phyloP scores from a whole-genome alignment of 2,329 filamentous ascomycete species.

The Zelopaecilomyces penicillatus region DNA sequence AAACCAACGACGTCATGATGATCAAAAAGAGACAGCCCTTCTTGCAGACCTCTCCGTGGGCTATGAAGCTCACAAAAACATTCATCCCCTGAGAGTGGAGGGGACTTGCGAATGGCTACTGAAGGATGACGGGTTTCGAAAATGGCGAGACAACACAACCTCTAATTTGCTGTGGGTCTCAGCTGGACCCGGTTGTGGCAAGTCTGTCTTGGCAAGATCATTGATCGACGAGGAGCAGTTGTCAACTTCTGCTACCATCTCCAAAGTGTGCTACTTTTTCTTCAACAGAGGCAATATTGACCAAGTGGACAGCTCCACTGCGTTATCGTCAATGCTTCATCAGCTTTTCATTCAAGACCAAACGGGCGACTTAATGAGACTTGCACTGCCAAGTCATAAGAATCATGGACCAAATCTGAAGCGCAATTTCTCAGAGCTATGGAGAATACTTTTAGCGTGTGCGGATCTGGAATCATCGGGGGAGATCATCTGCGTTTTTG shows the following conservation, averaged over 20 bases:
- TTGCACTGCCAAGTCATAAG: slow-evolving; percentile 1
- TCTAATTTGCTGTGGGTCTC: slow-evolving; percentile 23
- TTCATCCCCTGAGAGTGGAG: slow-evolving; percentile 17
- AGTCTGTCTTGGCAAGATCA: slow-evolving; percentile 15
- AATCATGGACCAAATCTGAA: background rate
- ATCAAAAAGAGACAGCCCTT: background rate
- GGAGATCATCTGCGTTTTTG: slow-evolving; percentile 21
- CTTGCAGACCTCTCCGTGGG: slow-evolving; percentile 15
- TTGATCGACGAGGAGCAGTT: slow-evolving; percentile 21
- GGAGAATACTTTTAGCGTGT: slow-evolving; percentile 6
- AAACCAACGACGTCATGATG: background rate
- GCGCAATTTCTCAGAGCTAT: slow-evolving; percentile 5
- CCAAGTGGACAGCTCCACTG: slow-evolving; percentile 12
- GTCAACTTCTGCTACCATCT: slow-evolving; percentile 10
- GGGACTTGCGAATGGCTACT: slow-evolving; percentile 28
- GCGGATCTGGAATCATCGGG: slow-evolving; percentile 4
- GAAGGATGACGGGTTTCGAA: slow-evolving; percentile 15
- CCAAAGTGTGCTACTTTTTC: slow-evolving; percentile 26
- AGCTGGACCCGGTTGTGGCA: slow-evolving; percentile 25
- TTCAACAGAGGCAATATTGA: slow-evolving; percentile 22
- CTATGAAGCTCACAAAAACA: slow-evolving; percentile 20
- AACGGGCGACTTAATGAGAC: slow-evolving; percentile 2
- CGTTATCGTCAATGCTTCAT: slow-evolving; percentile 18
- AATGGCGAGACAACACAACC: slow-evolving; percentile 16
- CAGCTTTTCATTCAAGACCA: slow-evolving; percentile 17